Base-by-base conservation (phyloP, 1,284 basidiomycete genomes). In the Cutaneotrichosporon sp. region DNA sequence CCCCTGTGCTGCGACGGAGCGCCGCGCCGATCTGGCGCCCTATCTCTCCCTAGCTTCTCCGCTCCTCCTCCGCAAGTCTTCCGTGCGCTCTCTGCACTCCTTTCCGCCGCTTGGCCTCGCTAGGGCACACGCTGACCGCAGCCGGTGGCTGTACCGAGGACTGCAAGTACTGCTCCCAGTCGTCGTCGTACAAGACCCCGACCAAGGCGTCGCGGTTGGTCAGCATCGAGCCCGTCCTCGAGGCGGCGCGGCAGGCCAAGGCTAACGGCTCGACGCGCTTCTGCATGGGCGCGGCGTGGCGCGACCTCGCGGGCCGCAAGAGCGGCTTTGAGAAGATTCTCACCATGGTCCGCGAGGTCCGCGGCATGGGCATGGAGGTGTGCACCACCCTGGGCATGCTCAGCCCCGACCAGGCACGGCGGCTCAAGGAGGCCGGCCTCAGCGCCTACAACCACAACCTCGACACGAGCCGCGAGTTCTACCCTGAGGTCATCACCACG, bases 211-310 rank as follows among this genome's bases (percentile, higher is more conserved):
- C 91, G 31, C 87, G 88, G 66, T 83, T 99, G 34, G 85, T 97
- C n/a, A 88, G 94, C 58, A 83, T 97, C 58, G 95, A 95, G 73
- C 92, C 92, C 10, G 95, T 99, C 11, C 82, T 99, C 27, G 87
- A 89, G 76, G 93, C 89, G 22, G 93, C 95, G 25, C 86, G 92
- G 29, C 89, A 91, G 76, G 95, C 95, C 31, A 98, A 97, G 77
- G 93, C 83, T 66, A 98, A 98, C 65, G 95, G 95, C 33, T 94
- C 91, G 75, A 99, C 95, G 22, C 85, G 95, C 25, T 98, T 98
- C 82, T 99, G 95, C 80, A 98, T 98, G 95, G 95, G 95, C 60
- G 95, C 95, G 4, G 95, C 95, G n/a, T 99, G 95, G 95, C 84
- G 95, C 68, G 95, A 97, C 78, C 85, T 98, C 52, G 88, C 91